Conservation (phyloP, 1,284 basidiomycete species). For the Lignosus rhinocerotis region DNA sequence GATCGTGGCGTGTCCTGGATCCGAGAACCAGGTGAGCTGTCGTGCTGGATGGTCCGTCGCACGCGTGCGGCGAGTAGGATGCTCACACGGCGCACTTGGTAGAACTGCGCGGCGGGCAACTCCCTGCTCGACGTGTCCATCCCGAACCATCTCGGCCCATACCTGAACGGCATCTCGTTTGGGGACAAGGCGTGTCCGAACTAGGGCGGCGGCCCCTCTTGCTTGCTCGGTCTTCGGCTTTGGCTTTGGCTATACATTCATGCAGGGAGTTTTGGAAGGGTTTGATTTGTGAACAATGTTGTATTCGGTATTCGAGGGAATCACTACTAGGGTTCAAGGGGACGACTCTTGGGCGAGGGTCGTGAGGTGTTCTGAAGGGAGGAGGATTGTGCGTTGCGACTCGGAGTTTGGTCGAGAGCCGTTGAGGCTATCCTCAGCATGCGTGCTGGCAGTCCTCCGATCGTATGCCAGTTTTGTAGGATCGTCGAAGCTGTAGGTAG, state of each 20-base stretch:
- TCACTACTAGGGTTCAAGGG: neutral
- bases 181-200: constrained; percentile 27
- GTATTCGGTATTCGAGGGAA: constrained; percentile 1
- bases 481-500: too few species aligned
- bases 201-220: constrained; percentile 3
- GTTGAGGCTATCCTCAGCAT: too few species aligned
- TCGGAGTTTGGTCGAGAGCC: too few species aligned
- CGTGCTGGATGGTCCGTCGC: neutral
- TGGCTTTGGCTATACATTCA: too few species aligned
- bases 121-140: constrained; percentile 23
- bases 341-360: neutral
- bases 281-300: neutral
- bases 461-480: too few species aligned
- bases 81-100: neutral
- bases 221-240: neutral
- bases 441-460: too few species aligned
- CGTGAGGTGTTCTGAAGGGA: too few species aligned
- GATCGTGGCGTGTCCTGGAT: constrained; percentile 33
- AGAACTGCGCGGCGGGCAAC: constrained; percentile 32
- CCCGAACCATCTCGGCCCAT: constrained; percentile 32
- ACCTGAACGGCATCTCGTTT: constrained; percentile 31
- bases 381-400: too few species aligned
- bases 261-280: too few species aligned
- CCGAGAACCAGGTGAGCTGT: constrained; percentile 30
- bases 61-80: too few species aligned